Percentiles rank a stretch among this genome's conserved stretches.
Conservation (phyloP, 352 stramenopile genomes). For the Thalassiosira allenii region DNA sequence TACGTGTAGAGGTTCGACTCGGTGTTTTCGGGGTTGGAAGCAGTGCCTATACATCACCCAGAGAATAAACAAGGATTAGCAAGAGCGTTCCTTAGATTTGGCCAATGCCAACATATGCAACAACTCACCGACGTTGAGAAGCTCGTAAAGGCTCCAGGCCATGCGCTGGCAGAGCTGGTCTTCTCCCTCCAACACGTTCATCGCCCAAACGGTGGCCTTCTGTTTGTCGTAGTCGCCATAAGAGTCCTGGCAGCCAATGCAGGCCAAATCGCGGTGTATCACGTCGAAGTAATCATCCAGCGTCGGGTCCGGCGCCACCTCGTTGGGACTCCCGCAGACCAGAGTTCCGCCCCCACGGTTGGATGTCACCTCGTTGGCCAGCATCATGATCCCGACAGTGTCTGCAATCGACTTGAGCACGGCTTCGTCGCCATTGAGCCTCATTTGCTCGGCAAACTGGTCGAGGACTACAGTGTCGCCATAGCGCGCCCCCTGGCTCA, state of each 20-base stretch:
- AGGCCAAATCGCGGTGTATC: slow-evolving; percentile 10
- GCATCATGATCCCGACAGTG: slow-evolving; percentile 5
- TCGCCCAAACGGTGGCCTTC: slow-evolving; percentile 63
- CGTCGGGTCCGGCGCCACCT: slow-evolving; percentile 48
- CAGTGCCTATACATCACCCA: no score
- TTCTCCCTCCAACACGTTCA: slow-evolving; percentile 33
- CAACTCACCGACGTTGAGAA: slow-evolving; percentile 32
- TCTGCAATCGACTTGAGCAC: slow-evolving; percentile 24
- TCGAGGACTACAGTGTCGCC: slow-evolving; percentile 66
- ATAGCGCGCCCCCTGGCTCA: slow-evolving; percentile 52
- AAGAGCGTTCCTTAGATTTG: no score
- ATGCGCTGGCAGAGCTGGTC: slow-evolving; percentile 70
- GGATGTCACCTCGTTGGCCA: slow-evolving; percentile 20
- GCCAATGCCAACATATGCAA: no score
- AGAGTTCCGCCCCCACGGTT: slow-evolving; percentile 26
- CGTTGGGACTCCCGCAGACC: slow-evolving; percentile 59
- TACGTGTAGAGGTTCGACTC: slow-evolving; percentile 74
- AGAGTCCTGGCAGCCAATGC: slow-evolving; percentile 17
- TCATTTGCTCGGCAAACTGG: slow-evolving; percentile 51
- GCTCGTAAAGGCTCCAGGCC: slow-evolving; percentile 38
- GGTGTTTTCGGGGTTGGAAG: slow-evolving; percentile 49
- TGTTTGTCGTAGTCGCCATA: slow-evolving; percentile 30
- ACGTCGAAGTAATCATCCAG: slow-evolving; percentile 42
- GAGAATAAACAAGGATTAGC: no score
- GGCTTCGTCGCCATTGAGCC: slow-evolving; percentile 39